Evolutionary conservation across 2,329 filamentous ascomycete genomes (phyloP), one percentile per base, ranked within the genome.

Genomic region (Geosmithia morbida): DNA sequence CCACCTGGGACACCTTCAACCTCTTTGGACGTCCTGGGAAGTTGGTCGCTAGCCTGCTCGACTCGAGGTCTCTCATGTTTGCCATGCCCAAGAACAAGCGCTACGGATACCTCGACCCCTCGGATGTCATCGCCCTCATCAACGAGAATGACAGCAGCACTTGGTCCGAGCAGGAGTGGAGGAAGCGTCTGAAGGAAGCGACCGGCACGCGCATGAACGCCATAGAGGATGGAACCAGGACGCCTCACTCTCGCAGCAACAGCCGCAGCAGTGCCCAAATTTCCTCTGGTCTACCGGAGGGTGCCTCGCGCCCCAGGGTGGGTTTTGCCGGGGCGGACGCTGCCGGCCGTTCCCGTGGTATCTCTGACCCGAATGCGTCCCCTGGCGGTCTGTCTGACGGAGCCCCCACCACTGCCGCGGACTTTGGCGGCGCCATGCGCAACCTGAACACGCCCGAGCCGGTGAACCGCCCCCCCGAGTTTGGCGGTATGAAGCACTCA

Each of bases 61-160:
- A 97, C 63, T 72, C 85, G 3, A 79, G 87, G 43, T 94, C 92
- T 48, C 72, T 98, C 53, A 98, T 98, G 92, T 98, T 97, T 62
- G 92, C 89, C 6, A 94, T 98, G 82, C 90, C 92, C 0, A 87
- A 85, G 55, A 81, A 92, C 55, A 80, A 82, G 47, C 77, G 85
- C 53, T 94, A 94, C 57, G 89, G 90, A 1, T 97, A 97, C 57
- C 67, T 98, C 22, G 92, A 97, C 57, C 80, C 88, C 37, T 66
- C 89, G 48, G 92, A 98, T 59, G 86, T 97, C 16, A 81, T 83
- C 3, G 75, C 75, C 47, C 68, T 97, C 41, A 88, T 98, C 51
- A 74, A 85, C 52, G 82, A 83, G 2, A 76, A 87, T 2, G 86
- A 85, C 18, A 94, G 84, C 61, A 67, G 76, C 18, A 70, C 65